These are phyloP conservation scores for Paramarasmius palmivorus DNA, from an alignment of 1,284 basidiomycete genomes.

Conservation along the genomic window DNA sequence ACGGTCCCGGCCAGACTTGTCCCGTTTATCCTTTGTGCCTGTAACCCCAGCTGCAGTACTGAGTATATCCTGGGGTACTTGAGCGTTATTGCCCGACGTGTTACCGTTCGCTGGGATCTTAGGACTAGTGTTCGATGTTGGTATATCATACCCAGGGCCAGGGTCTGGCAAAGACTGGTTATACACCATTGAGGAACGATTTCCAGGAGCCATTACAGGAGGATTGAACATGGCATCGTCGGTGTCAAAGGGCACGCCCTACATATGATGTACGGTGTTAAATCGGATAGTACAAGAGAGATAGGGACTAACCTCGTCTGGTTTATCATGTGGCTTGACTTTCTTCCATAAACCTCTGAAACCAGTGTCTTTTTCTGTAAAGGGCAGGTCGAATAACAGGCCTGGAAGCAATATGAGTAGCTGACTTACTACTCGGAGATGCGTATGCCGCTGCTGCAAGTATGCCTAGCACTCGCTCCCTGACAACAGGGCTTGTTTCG, in stretches of 20 bases:
- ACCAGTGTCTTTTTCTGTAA: slow-evolving; percentile 41
- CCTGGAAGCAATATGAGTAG: no score
- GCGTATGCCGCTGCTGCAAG: slow-evolving; percentile 72
- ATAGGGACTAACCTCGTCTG: slow-evolving; percentile 65
- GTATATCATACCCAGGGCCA: no score
- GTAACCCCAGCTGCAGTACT: no score
- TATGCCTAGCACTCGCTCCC: slow-evolving; percentile 70
- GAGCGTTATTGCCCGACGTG: no score
- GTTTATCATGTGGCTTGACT: slow-evolving; percentile 68
- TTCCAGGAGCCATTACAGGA: slow-evolving; percentile 31
- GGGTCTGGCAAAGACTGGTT: neutral
- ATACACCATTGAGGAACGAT: neutral
- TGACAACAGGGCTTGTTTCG: slow-evolving; percentile 69
- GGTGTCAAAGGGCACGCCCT: slow-evolving; percentile 70
- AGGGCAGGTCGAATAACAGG: slow-evolving; percentile 7
- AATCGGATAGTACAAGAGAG: neutral
- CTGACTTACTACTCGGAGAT: slow-evolving; percentile 50
- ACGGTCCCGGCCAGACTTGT: slow-evolving; percentile 1
- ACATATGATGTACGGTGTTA: neutral
- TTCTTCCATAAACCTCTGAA: slow-evolving; percentile 69
- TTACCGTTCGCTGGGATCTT: neutral
- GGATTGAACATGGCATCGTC: slow-evolving; percentile 79
- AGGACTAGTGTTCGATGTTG: no score
- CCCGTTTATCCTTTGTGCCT: no score
- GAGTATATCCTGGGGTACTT: neutral